Evolutionary conservation across 805 yeast species (phyloP).

Genomic region (Nakazawaea laoshanensis): DNA sequence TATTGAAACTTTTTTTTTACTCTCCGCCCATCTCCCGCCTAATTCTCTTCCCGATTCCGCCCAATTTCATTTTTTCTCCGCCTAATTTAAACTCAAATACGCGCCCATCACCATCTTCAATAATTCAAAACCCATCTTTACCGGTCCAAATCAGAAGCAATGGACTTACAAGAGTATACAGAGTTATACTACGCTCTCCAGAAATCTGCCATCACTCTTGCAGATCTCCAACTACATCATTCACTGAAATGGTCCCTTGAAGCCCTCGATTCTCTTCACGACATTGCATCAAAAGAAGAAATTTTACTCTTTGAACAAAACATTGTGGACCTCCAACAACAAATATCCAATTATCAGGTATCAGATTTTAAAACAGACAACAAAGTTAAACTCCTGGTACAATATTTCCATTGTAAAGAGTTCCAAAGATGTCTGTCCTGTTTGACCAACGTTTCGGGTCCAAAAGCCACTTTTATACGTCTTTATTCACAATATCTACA

Average conservation of each 20-base stretch:
- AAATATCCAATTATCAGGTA: constrained; percentile 1
- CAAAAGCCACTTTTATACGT: constrained; percentile 50
- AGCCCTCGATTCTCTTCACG: constrained; percentile 3
- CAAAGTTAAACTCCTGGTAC: constrained; percentile 50
- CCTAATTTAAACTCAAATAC: not conserved
- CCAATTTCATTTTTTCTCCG: not conserved
- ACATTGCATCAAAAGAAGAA: constrained; percentile 12
- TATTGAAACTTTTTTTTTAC: too few relatives aligned
- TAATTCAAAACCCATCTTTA: too few relatives aligned
- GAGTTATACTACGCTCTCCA: constrained; percentile 22
- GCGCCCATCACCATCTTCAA: not conserved
- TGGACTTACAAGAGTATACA: constrained; percentile 20
- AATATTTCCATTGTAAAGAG: constrained; percentile 77
- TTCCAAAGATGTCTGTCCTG: constrained; percentile 67
- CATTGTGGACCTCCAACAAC: not conserved
- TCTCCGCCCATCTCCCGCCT: too few relatives aligned
- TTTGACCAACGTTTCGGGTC: constrained; percentile 38
- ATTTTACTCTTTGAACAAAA: constrained; percentile 13
- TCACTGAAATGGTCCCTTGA: constrained; percentile 65
- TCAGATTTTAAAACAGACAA: constrained; percentile 27
- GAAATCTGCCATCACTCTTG: constrained; percentile 33
- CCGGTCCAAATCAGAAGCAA: too few relatives aligned
- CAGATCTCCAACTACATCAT: constrained; percentile 52
- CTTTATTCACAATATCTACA: constrained; percentile 64
- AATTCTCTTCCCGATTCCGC: too few relatives aligned